Evolutionary conservation across 805 yeast species (phyloP).

Genomic region (Maudiozyma barnettii): DNA sequence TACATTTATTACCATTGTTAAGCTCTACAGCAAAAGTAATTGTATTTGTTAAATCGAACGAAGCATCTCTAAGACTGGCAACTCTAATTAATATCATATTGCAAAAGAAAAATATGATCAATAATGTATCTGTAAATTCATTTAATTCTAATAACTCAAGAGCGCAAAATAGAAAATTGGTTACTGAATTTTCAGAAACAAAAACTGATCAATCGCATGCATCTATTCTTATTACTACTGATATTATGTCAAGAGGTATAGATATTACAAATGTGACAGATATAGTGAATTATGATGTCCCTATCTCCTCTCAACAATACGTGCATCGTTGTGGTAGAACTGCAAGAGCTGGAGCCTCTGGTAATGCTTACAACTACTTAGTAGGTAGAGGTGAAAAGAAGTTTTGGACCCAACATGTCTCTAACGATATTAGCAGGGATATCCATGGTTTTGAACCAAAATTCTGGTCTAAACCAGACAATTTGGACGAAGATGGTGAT

Average conservation of each 20-base stretch:
- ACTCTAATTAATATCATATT: conserved; percentile 33
- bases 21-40: conserved; percentile 11
- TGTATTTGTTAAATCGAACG: conserved; percentile 43
- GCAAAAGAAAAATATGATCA: conserved; percentile 1
- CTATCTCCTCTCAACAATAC: conserved; percentile 80
- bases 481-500: conserved; percentile 6
- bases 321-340: conserved; percentile 96
- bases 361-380: conserved; percentile 66
- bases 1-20: conserved; percentile 40
- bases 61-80: conserved; percentile 72
- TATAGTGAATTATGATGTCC: conserved; percentile 86
- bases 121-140: conserved; percentile 29
- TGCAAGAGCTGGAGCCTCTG: conserved; percentile 79
- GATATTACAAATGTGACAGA: conserved; percentile 61
- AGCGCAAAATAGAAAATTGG: conserved; percentile 43
- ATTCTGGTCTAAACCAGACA: conserved; percentile 7
- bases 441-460: conserved; percentile 28
- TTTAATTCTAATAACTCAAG: conserved; percentile 52
- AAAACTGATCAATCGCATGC: conserved; percentile 33
- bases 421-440: conserved; percentile 45
- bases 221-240: conserved; percentile 62
- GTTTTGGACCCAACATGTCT: conserved; percentile 45
- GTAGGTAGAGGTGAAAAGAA: conserved; percentile 70
- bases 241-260: conserved; percentile 91
- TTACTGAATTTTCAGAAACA: conserved; percentile 44